Evolutionary conservation across 768 basidiomycete genomes (phyloP), one percentile per base, ranked within the genome.

Genomic region (Trametes cingulata): DNA sequence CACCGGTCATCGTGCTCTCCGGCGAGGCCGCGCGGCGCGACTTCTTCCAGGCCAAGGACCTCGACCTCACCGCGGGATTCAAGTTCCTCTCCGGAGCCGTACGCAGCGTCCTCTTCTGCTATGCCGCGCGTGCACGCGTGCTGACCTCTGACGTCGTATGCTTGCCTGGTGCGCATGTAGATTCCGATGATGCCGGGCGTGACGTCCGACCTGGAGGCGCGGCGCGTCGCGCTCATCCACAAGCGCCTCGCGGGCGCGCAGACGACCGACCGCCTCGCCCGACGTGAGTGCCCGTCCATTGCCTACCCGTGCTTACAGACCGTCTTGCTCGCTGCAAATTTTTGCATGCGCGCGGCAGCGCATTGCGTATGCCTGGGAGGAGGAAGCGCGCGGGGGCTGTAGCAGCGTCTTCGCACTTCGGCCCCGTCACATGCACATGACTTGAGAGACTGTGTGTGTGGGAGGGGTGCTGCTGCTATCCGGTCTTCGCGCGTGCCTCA

Each of bases 31-130:
- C 84, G 15, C 78, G 90, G 56, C 80, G 82, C 56, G 78, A 84
- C 3, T 91, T 91, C 73, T 88, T 91, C 67, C 79, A 80, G 2
- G 83, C 86, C 56, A 85, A 83, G 72, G 82, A 82, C 20, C 82
- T 92, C 62, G 88, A 91, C 72, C 80, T 92, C 51, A 86, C 85
- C 41, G 88, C 90, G 76, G 90, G 88, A 6, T 91, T 90, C 78
- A 88, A 85, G 67, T 82, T 89, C 67, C 80, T 92, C 61, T 88
- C 87, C 50, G 90, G 89, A 51, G 88, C 87, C 56, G 90, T 91
- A 71, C 64, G 87, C 82, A 46, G 17, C 40, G 22, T 19, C 35
- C 43, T 41, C 48, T 8, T 25, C 13, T 33, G n/a, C n/a, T n/a
- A n/a, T 42, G 35, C 24, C 15, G 8, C 24, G 39, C 19, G 6